phyloP scores from a whole-genome alignment of 345 rosid species.

The Durio zibethinus region DNA sequence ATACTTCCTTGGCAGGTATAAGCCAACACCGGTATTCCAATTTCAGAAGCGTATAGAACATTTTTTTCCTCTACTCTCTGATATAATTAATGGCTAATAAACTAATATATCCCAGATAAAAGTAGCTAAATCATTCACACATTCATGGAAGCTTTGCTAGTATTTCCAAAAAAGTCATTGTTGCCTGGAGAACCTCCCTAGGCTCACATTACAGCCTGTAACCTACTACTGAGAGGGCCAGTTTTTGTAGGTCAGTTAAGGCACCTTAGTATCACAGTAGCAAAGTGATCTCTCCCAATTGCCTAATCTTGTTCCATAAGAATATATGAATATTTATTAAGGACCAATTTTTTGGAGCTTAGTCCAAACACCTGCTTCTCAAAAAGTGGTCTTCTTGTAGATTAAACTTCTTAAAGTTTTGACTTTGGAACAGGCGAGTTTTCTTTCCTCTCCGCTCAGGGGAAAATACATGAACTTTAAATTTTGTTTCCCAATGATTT shows the following conservation, averaged over 20 bases:
- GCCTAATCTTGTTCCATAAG: neutral
- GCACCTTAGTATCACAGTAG: neutral
- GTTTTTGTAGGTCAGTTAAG: neutral
- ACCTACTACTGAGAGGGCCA: neutral
- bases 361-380: neutral
- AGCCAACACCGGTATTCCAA: neutral
- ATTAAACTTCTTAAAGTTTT: neutral
- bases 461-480: neutral
- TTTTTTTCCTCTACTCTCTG: neutral
- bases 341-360: neutral
- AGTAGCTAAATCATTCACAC: neutral
- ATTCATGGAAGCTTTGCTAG: neutral
- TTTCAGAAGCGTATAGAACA: neutral
- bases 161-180: neutral
- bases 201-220: neutral
- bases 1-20: slow-evolving; percentile 78
- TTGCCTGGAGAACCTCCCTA: neutral
- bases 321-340: neutral
- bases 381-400: neutral
- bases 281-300: neutral
- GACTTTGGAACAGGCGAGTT: neutral
- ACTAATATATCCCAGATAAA: neutral
- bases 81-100: neutral
- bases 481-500: slow-evolving; percentile 1
- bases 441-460: neutral